Evolutionary conservation across 2,329 filamentous ascomycete species (phyloP).

Genomic region (Lithohypha guttulata): DNA sequence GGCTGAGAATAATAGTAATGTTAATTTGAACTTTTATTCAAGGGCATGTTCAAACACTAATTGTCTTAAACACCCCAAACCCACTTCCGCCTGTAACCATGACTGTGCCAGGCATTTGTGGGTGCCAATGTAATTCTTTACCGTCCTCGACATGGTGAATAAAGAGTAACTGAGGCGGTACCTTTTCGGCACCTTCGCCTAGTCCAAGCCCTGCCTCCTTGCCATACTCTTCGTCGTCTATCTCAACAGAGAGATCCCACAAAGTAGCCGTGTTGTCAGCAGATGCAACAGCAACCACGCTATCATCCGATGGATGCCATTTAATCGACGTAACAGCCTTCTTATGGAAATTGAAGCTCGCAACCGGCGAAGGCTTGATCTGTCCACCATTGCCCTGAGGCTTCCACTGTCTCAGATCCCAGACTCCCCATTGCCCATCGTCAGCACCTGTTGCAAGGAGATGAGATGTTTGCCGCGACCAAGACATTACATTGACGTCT

Average conservation of each 20-base stretch:
- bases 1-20: no score
- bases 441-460: conserved; percentile 87
- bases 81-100: conserved; percentile 81
- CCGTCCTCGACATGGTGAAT: conserved; percentile 92
- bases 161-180: conserved; percentile 89
- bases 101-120: conserved; percentile 80
- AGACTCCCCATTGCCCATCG: conserved; percentile 87
- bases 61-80: conserved; percentile 74
- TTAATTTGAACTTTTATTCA: no score
- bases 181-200: conserved; percentile 29
- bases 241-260: conserved; percentile 92
- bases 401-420: conserved; percentile 96
- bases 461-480: conserved; percentile 80
- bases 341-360: conserved; percentile 88
- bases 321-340: conserved; percentile 93
- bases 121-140: conserved; percentile 96
- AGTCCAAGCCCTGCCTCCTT: conserved; percentile 57
- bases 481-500: conserved; percentile 94
- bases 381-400: conserved; percentile 40
- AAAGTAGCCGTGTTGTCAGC: conserved; percentile 90
- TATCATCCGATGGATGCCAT: conserved; percentile 97
- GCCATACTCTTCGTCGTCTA: conserved; percentile 86
- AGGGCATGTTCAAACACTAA: conserved; percentile 71
- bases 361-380: conserved; percentile 64
- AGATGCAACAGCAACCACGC: conserved; percentile 81